Evolutionary conservation across 306 rosid genomes (phyloP), one percentile per base, ranked within the genome.

Genomic region (Malus sieversii): DNA sequence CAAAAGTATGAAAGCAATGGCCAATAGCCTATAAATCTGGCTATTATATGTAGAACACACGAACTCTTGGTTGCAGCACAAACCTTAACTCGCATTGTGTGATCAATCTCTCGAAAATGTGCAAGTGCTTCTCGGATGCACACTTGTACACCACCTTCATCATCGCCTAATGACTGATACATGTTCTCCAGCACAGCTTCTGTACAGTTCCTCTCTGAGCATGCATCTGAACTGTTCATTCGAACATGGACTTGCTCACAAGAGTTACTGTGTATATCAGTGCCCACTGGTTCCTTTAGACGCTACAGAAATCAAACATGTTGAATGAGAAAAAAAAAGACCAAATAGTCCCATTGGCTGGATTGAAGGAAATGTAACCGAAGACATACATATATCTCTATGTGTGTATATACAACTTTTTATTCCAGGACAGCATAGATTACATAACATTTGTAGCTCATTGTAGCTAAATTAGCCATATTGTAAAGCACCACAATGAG

Each of bases 131-230:
- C 84, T 70, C 75, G 82, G 23, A 86, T 84, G 85, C 91, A 86
- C 68, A 68, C 75, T 65, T 82, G 84, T 76, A 88, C 77, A 75
- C 90, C 87, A 52, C 90, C 88, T 79, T 84, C 88, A 60, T 65
- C 81, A 73, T 77, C 82, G 55, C 90, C 84, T 62, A 88, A 46
- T 40, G 96, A 92, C 82, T 87, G 90, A 82, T 74, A 77, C 75
- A 90, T 73, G 60, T 75, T 88, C 67, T 81, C 86, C 76, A 86
- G 82, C 65, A 84, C 76, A 61, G 86, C 80, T 83, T 84, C 84
- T 81, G 89, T 88, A 88, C 90, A 88, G 73, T 80, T 76, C 72
- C 82, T 79, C 79, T 66, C 80, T n/a, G 82, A 87, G 78, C 72
- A 64, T 72, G 86, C 83, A 62, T 74, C 80, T 51, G 71, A 55